Base-by-base conservation (phyloP, 495 filamentous ascomycete genomes). In the Aspergillus leporis region DNA sequence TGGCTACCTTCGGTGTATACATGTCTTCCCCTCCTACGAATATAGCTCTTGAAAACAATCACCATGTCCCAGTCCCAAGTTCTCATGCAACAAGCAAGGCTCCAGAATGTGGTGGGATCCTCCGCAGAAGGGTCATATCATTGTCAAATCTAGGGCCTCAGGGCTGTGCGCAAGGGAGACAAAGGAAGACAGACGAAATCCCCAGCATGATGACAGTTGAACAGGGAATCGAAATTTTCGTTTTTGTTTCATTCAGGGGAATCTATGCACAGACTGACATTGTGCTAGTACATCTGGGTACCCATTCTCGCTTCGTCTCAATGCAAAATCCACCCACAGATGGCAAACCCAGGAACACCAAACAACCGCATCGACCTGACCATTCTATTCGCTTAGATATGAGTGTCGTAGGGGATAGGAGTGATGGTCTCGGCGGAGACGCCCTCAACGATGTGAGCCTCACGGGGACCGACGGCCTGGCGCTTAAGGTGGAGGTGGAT, bases 361-460 rank as follows among this genome's bases (percentile, higher is more conserved):
- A 74, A 75, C 70, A 75, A 74, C 74, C 71, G 68, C 73, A 66
- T 64, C 64, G 67, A 68, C 71, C 72, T 63, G 67, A 68, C 71
- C 72, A 60, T 68, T 72, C 64, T 72, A 65, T 70, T 68, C 73
- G 64, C 78, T 89, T 93, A 98, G 74, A 98, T 98, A 65, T 92
- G 93, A 67, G 94, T 98, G 85, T 97, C 94, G 85, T 97, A 98
- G 71, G 93, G 80, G 65, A 97, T 85, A 47, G 94, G 92, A 46
- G 87, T 84, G 64, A 98, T 85, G 62, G 89, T 98, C 87, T 97
- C 92, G 61, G 95, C 91, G 70, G 83, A 77, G 79, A 90, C 90
- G 69, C 86, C 87, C 76, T 85, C 86, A 65, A 98, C 86, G 52
- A 86, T 89, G 75, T 88, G 83, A 53, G 86, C 87, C 63, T 88